phyloP scores from a whole-genome alignment of 2,329 filamentous ascomycete species.

The Tolypocladium nubicola region DNA sequence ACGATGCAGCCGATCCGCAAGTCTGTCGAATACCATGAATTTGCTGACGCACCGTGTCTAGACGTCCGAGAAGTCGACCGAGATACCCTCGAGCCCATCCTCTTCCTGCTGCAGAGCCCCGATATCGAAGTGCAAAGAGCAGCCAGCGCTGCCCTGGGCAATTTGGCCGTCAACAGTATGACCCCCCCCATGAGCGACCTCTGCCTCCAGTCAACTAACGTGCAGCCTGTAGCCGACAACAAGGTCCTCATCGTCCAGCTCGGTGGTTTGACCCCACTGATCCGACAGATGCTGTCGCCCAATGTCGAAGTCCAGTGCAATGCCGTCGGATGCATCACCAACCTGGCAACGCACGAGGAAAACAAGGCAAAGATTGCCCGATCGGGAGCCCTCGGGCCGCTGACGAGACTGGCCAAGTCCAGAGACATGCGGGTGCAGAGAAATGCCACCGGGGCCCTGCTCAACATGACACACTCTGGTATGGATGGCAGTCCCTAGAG shows the following conservation, averaged over 20 bases:
- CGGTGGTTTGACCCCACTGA: constrained; percentile 80
- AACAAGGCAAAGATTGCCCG: constrained; percentile 98
- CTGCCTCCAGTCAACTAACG: constrained; percentile 20
- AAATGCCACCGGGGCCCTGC: constrained; percentile 87
- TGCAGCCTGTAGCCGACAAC: constrained; percentile 66
- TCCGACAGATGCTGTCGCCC: constrained; percentile 94
- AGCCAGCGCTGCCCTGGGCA: constrained; percentile 89
- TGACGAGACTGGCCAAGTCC: constrained; percentile 89
- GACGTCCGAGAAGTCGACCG: constrained; percentile 95
- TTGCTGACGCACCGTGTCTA: constrained; percentile 24
- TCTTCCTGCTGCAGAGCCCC: constrained; percentile 86
- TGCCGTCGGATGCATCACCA: constrained; percentile 96
- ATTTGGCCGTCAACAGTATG: constrained; percentile 93
- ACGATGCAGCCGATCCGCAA: not conserved
- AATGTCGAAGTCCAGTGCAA: constrained; percentile 99
- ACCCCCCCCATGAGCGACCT: not conserved
- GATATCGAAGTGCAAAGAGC: constrained; percentile 97
- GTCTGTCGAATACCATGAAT: not conserved
- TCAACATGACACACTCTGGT: constrained; percentile 99
- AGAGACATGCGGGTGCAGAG: constrained; percentile 98
- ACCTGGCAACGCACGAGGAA: constrained; percentile 94
- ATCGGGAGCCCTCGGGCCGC: constrained; percentile 81
- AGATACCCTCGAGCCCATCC: constrained; percentile 89
- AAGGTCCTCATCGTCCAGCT: constrained; percentile 93
- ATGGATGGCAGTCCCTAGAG: constrained; percentile 19